These are phyloP conservation scores for Pistacia integerrima DNA, from an alignment of 345 rosid genomes.

Conservation along the genomic window DNA sequence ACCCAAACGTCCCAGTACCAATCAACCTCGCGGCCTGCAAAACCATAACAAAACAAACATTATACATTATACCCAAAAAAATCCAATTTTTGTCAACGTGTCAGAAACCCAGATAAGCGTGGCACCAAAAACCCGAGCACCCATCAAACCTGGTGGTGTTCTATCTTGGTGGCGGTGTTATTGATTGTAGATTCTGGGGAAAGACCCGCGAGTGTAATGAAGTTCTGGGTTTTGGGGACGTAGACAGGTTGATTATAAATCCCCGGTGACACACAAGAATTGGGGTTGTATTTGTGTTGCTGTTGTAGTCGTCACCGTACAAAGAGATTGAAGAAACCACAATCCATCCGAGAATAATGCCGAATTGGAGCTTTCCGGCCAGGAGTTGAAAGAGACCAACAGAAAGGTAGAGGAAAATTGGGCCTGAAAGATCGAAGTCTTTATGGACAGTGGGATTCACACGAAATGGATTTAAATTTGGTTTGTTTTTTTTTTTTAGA, in stretches of 20 bases:
- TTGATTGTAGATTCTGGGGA: conserved; percentile 71
- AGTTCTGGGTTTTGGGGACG: conserved; percentile 87
- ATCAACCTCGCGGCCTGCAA: conserved; percentile 63
- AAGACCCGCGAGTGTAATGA: conserved; percentile 83
- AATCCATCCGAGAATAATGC: conserved; percentile 94
- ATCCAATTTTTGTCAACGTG: too few species aligned
- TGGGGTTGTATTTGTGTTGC: too few species aligned
- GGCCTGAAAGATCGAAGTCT: conserved; percentile 93
- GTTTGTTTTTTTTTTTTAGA: conserved; percentile 86
- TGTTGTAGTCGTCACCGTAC: conserved; percentile 29
- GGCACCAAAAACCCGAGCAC: not conserved
- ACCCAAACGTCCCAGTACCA: conserved; percentile 92
- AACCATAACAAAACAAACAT: not conserved
- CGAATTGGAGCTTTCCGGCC: conserved; percentile 93
- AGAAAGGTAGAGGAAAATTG: conserved; percentile 76
- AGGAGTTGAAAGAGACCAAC: conserved; percentile 84
- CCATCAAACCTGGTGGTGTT: conserved; percentile 77
- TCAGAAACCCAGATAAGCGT: conserved; percentile 8
- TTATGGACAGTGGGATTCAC: conserved; percentile 64
- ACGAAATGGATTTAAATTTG: conserved; percentile 81
- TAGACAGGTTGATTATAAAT: conserved; percentile 79
- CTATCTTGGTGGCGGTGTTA: conserved; percentile 77
- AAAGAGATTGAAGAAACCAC: conserved; percentile 88
- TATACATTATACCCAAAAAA: too few species aligned
- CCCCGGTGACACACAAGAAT: conserved; percentile 65